A percentile compares a stretch with the other conserved stretches of the same genome.
Evolutionary conservation across 208 protist species (phyloP).

Genomic region (Crithidia sp.): DNA sequence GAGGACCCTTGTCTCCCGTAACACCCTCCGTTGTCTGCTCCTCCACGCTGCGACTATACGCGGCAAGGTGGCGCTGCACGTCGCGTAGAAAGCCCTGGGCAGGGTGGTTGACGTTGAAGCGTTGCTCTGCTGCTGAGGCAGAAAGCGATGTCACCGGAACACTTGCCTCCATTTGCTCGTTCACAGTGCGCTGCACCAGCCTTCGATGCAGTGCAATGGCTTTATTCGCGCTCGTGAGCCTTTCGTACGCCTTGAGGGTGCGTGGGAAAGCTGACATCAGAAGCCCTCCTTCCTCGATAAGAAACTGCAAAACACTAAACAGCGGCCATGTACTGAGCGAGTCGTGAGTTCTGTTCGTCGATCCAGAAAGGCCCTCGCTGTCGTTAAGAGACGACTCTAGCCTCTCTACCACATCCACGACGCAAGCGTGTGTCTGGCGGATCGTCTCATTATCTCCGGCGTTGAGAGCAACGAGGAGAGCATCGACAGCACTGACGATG

Average conservation of each 20-base stretch:
- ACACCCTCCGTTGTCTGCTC: conserved; percentile 44
- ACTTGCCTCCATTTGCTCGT: conserved; percentile 7
- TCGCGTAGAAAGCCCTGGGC: conserved; percentile 55
- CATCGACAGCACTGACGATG: conserved; percentile 49
- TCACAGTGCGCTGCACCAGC: conserved; percentile 51
- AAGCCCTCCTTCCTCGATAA: conserved; percentile 71
- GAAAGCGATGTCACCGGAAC: neutral
- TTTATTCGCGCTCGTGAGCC: conserved; percentile 27
- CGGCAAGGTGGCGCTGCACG: conserved; percentile 50
- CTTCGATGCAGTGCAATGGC: conserved; percentile 55
- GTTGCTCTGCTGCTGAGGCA: neutral
- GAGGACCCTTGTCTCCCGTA: conserved; percentile 45
- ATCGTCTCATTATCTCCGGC: conserved; percentile 50
- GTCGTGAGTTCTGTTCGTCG: conserved; percentile 5
- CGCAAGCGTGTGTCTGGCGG: conserved; percentile 44
- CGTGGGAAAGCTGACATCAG: conserved; percentile 68
- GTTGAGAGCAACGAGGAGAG: conserved; percentile 56
- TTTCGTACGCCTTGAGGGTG: conserved; percentile 38
- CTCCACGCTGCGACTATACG: conserved; percentile 43
- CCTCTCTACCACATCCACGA: conserved; percentile 58
- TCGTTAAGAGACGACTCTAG: conserved; percentile 53
- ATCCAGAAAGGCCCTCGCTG: conserved; percentile 14
- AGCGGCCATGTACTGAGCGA: conserved; percentile 69
- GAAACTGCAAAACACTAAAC: conserved; percentile 66
- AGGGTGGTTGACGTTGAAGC: conserved; percentile 32